phyloP scores from a whole-genome alignment of 768 basidiomycete species.

The Mycena filopes region DNA sequence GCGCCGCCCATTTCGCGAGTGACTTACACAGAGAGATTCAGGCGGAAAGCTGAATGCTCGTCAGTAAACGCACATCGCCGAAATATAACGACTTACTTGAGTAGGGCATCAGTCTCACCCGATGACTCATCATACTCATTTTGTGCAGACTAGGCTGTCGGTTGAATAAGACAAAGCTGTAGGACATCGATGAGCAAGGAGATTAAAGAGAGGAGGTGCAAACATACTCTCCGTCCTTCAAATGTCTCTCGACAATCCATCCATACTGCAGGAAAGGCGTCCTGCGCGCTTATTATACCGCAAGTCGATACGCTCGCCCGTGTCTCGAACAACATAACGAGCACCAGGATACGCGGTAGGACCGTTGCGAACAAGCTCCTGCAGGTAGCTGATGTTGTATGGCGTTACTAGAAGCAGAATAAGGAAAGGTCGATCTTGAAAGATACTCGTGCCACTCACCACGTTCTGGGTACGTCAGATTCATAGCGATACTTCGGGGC shows the following conservation, averaged over 20 bases:
- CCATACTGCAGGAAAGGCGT: constrained; percentile 97
- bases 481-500: constrained; percentile 95
- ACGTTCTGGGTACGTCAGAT: constrained; percentile 96
- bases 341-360: constrained; percentile 96
- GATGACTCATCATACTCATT: constrained; percentile 99
- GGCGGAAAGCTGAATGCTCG: constrained; percentile 82
- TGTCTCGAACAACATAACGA: constrained; percentile 95
- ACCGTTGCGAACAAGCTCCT: constrained; percentile 94
- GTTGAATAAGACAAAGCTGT: constrained; percentile 93
- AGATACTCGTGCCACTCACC: constrained; percentile 57
- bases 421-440: background rate
- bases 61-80: constrained; percentile 2
- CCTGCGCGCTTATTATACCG: constrained; percentile 96
- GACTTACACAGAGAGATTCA: constrained; percentile 94
- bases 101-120: constrained; percentile 96
- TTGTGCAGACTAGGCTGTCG: constrained; percentile 98
- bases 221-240: constrained; percentile 98
- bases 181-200: constrained; percentile 2
- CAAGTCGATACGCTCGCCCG: constrained; percentile 95
- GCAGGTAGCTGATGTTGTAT: constrained; percentile 94
- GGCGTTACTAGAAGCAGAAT: constrained; percentile 77
- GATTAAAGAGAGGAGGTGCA: constrained; percentile 4
- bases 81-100: constrained; percentile 74
- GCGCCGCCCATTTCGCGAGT: constrained; percentile 26
- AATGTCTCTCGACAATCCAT: constrained; percentile 97